Percentiles rank a stretch among this genome's conserved stretches.
Conservation (phyloP, 1,139 yeast species). For the Yamadazyma jaroonii region DNA sequence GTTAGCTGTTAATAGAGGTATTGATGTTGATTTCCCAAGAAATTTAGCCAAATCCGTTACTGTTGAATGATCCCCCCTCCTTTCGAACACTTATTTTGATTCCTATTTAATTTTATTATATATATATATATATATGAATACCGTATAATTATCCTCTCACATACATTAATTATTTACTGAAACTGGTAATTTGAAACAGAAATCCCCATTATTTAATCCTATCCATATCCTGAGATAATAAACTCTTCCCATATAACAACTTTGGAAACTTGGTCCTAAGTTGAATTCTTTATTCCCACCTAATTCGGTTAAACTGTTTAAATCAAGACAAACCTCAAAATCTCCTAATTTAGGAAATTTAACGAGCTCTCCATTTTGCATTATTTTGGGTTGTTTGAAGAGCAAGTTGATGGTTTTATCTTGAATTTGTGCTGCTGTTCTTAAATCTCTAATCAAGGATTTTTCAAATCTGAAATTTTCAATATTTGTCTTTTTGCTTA, state of each 20-base stretch:
- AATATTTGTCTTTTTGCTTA: slow-evolving; percentile 22
- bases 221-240: slow-evolving; percentile 33
- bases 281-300: slow-evolving; percentile 18
- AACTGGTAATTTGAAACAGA: slow-evolving; percentile 7
- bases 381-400: slow-evolving; percentile 1
- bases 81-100: not conserved
- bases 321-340: slow-evolving; percentile 10
- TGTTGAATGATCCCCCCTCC: slow-evolving; percentile 55
- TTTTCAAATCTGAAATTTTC: slow-evolving; percentile 29
- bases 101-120: not conserved
- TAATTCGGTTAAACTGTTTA: slow-evolving; percentile 4
- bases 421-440: slow-evolving; percentile 25
- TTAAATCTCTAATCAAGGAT: slow-evolving; percentile 30
- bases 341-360: slow-evolving; percentile 4
- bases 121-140: no score
- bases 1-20: slow-evolving; percentile 93
- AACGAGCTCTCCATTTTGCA: slow-evolving; percentile 4
- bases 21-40: slow-evolving; percentile 98
- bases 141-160: no score
- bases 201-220: slow-evolving; percentile 23
- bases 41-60: slow-evolving; percentile 98
- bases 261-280: slow-evolving; percentile 40
- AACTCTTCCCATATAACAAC: slow-evolving; percentile 32
- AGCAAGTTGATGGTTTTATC: slow-evolving; percentile 23
- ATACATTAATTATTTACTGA: slow-evolving; percentile 3